phyloP scores from a whole-genome alignment of 768 basidiomycete genomes.

The Imleria badia region DNA sequence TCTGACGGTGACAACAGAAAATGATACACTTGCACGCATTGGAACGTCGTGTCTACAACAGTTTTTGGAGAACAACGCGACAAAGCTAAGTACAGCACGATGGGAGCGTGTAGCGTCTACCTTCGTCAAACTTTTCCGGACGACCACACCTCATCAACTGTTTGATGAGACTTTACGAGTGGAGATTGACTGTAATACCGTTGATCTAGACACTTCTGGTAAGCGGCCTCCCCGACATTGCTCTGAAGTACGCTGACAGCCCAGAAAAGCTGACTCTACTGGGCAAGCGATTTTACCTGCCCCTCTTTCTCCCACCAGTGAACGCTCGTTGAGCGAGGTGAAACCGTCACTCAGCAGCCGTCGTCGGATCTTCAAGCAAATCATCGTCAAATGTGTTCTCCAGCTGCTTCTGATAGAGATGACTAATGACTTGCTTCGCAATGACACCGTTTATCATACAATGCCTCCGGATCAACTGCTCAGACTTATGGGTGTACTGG shows the following conservation, averaged over 20 bases:
- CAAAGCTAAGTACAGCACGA: slow-evolving; percentile 74
- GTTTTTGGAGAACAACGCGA: slow-evolving; percentile 88
- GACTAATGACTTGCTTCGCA: slow-evolving; percentile 92
- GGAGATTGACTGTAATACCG: slow-evolving; percentile 64
- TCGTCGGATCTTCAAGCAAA: slow-evolving; percentile 91
- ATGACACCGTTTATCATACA: slow-evolving; percentile 85
- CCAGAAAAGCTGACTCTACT: slow-evolving; percentile 44
- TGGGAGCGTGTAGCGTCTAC: slow-evolving; percentile 94
- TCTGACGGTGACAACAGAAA: slow-evolving; percentile 56
- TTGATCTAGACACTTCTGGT: slow-evolving; percentile 55
- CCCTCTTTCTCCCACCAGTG: slow-evolving; percentile 77
- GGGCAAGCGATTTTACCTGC: slow-evolving; percentile 78
- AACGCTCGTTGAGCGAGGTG: slow-evolving; percentile 46
- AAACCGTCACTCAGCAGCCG: slow-evolving; percentile 67
- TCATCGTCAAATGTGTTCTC: slow-evolving; percentile 99
- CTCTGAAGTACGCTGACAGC: slow-evolving; percentile 9
- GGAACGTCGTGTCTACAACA: slow-evolving; percentile 98
- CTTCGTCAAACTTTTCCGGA: slow-evolving; percentile 95
- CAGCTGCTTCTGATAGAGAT: slow-evolving; percentile 96
- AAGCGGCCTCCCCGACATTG: not conserved
- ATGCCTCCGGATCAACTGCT: slow-evolving; percentile 95
- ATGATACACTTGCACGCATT: slow-evolving; percentile 95
- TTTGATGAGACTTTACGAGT: slow-evolving; percentile 91
- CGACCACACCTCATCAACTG: slow-evolving; percentile 94
- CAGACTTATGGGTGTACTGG: slow-evolving; percentile 91